phyloP scores from a whole-genome alignment of 352 stramenopile genomes.

The Plasmopara muralis region DNA sequence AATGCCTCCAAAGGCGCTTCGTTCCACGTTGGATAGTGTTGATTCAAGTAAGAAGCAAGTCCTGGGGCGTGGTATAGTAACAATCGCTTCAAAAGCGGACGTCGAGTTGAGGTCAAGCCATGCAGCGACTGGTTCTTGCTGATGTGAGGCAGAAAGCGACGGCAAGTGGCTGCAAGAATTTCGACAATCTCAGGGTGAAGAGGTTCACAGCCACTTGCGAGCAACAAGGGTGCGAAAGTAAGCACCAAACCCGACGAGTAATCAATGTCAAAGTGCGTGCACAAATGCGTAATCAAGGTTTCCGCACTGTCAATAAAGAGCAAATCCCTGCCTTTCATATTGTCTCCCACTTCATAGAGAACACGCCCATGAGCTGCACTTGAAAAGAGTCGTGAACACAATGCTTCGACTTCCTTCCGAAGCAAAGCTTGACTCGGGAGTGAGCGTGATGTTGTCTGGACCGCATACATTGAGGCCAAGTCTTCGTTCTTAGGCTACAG shows the following conservation, averaged over 20 bases:
- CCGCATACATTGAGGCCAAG: conserved; percentile 58
- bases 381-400: conserved; percentile 58
- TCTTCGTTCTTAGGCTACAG: conserved; percentile 25
- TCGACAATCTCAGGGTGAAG: conserved; percentile 54
- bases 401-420: conserved; percentile 61
- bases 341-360: conserved; percentile 27
- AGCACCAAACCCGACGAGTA: conserved; percentile 44
- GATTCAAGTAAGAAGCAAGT: conserved; percentile 68
- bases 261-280: conserved; percentile 51
- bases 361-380: conserved; percentile 44
- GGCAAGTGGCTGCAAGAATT: conserved; percentile 39
- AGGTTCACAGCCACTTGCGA: conserved; percentile 59
- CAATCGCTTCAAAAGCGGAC: conserved; percentile 56
- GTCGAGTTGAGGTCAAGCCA: conserved; percentile 28
- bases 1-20: conserved; percentile 21
- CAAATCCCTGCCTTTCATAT: conserved; percentile 44
- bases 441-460: conserved; percentile 57
- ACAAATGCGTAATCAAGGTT: conserved; percentile 59
- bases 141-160: conserved; percentile 47
- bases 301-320: conserved; percentile 76
- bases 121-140: conserved; percentile 24
- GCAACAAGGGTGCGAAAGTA: conserved; percentile 51
- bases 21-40: conserved; percentile 67
- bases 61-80: conserved; percentile 67
- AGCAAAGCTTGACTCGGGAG: conserved; percentile 44